A percentile compares a stretch with the other conserved stretches of the same genome.
phyloP scores from a whole-genome alignment of 495 filamentous ascomycete genomes.

The Aspergillus heteromorphus region DNA sequence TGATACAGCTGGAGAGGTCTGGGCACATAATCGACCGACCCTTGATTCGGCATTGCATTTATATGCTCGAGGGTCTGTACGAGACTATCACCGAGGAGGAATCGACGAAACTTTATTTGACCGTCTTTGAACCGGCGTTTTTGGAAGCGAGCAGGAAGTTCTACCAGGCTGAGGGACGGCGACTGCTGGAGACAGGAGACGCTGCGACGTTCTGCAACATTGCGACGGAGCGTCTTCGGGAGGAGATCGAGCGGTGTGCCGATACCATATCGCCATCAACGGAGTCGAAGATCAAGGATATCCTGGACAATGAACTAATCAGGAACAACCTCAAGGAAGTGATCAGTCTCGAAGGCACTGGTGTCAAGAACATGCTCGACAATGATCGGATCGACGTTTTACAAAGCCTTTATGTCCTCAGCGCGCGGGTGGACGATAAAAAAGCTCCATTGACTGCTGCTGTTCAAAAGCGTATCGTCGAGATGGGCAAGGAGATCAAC shows the following conservation, averaged over 20 bases:
- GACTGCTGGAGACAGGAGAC: constrained; percentile 69
- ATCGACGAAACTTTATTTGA: constrained; percentile 72
- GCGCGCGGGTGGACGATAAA: constrained; percentile 69
- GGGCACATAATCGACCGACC: constrained; percentile 85
- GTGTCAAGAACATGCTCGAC: constrained; percentile 85
- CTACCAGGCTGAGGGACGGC: constrained; percentile 68
- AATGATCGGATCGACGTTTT: constrained; percentile 77
- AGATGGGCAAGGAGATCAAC: constrained; percentile 79
- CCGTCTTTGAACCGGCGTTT: constrained; percentile 75
- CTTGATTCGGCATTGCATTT: constrained; percentile 73
- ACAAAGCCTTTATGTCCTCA: constrained; percentile 68
- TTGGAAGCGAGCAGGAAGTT: constrained; percentile 64
- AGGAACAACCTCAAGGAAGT: constrained; percentile 70
- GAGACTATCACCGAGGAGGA: constrained; percentile 69
- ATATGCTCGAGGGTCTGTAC: constrained; percentile 89
- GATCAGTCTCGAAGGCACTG: constrained; percentile 75
- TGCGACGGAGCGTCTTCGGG: constrained; percentile 62
- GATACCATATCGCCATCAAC: constrained; percentile 71
- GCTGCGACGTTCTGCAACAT: constrained; percentile 80
- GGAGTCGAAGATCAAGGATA: constrained; percentile 62
- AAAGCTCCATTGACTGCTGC: constrained; percentile 65
- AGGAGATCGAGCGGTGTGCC: constrained; percentile 76
- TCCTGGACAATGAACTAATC: constrained; percentile 80
- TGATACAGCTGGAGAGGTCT: constrained; percentile 86
- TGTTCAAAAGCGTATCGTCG: constrained; percentile 68